Percentiles rank a stretch among this genome's conserved stretches.
phyloP scores from a whole-genome alignment of 768 basidiomycete species.

The Daedaleopsis nitida region DNA sequence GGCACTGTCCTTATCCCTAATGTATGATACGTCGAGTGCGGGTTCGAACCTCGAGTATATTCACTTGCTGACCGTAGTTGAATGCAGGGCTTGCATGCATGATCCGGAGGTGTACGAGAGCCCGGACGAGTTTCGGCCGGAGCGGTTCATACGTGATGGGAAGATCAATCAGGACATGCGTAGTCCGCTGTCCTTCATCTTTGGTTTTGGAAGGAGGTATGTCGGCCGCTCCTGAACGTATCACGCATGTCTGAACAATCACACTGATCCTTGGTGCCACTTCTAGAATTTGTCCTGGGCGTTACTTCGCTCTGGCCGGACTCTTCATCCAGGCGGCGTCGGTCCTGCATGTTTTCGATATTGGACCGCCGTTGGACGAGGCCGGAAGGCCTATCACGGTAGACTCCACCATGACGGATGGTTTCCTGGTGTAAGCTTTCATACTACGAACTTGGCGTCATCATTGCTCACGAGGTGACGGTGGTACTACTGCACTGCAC shows the following conservation, averaged over 20 bases:
- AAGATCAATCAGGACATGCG: slow-evolving; percentile 21
- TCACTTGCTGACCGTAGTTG: slow-evolving; percentile 25
- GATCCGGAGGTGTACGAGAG: slow-evolving; percentile 48
- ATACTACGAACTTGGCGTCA: not conserved
- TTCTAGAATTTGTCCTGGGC: slow-evolving; percentile 22
- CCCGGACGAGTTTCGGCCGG: slow-evolving; percentile 51
- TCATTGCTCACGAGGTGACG: not conserved
- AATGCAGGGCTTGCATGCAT: slow-evolving; percentile 51
- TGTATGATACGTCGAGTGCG: slow-evolving; percentile 13
- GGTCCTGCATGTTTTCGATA: slow-evolving; percentile 22
- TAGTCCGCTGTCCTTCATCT: slow-evolving; percentile 8
- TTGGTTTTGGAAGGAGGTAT: slow-evolving; percentile 21
- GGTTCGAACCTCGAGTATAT: slow-evolving; percentile 27
- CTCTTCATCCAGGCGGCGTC: slow-evolving; percentile 19
- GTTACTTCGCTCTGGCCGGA: slow-evolving; percentile 11
- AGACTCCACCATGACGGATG: not conserved
- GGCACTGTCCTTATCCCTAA: slow-evolving; percentile 23
- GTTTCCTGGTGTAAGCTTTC: slow-evolving; percentile 10
- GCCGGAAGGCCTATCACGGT: not conserved
- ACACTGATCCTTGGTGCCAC: no score
- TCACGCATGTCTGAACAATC: not conserved
- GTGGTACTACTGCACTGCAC: not conserved
- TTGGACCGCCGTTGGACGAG: slow-evolving; percentile 15
- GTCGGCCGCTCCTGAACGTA: not conserved
- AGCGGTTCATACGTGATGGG: slow-evolving; percentile 43